A percentile compares a stretch with the other conserved stretches of the same genome.
Conservation (phyloP, 1,284 basidiomycete species). For the Cutaneotrichosporon cyanovorans region DNA sequence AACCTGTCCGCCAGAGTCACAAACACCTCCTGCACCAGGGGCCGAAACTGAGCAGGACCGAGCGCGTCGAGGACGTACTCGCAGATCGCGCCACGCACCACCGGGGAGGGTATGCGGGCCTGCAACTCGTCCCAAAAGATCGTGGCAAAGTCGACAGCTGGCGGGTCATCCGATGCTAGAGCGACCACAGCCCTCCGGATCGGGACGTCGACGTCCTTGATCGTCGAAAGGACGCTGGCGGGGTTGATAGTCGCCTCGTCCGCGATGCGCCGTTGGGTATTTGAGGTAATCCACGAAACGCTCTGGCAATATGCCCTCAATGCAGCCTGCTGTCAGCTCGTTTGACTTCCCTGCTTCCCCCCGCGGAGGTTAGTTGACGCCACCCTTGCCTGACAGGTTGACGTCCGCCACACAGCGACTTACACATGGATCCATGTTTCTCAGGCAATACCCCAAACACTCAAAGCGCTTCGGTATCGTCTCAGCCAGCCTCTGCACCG, state of each 20-base stretch:
- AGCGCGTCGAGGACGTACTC: slow-evolving; percentile 25
- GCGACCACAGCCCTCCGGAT: slow-evolving; percentile 3
- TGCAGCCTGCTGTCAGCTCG: slow-evolving; percentile 11
- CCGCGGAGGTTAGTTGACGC: too few relatives aligned
- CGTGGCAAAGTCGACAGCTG: slow-evolving; percentile 7
- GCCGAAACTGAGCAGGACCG: slow-evolving; percentile 20
- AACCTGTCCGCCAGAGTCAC: slow-evolving; percentile 23
- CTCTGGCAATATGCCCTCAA: slow-evolving; percentile 17
- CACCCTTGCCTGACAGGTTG: too few relatives aligned
- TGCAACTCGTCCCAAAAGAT: slow-evolving; percentile 1
- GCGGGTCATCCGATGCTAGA: not conserved
- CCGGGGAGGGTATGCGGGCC: not conserved
- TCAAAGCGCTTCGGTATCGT: slow-evolving; percentile 57
- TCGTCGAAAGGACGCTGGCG: slow-evolving; percentile 2
- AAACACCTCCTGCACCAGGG: slow-evolving; percentile 22
- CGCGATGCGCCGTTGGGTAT: not conserved
- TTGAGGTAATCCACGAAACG: slow-evolving; percentile 6
- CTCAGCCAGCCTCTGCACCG: not conserved
- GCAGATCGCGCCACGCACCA: slow-evolving; percentile 19
- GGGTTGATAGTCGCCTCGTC: slow-evolving; percentile 1
- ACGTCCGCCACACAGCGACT: too few relatives aligned
- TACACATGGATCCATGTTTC: not conserved
- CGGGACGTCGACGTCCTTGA: slow-evolving; percentile 12
- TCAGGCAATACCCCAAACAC: slow-evolving; percentile 63
- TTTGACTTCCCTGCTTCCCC: too few relatives aligned